These are phyloP conservation scores for Paecilomyces sp. DNA, from an alignment of 2,329 filamentous ascomycete species.

Conservation along the genomic window DNA sequence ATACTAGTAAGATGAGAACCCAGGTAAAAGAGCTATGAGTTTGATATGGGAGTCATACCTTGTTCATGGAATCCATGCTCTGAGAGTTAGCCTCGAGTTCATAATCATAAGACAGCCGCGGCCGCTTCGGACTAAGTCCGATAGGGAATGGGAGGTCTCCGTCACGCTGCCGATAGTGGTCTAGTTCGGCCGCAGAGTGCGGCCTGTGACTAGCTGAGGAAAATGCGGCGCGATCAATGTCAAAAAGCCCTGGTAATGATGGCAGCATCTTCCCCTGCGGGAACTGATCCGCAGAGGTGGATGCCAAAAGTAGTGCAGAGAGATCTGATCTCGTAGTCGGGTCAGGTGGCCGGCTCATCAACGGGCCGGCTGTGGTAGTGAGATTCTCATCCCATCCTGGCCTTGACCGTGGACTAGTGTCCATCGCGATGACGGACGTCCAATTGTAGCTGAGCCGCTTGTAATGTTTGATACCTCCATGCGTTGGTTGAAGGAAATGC, in stretches of 20 bases:
- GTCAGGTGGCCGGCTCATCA: not conserved
- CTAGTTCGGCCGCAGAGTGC: not conserved
- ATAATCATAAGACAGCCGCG: constrained; percentile 1
- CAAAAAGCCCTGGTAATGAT: not conserved
- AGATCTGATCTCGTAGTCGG: not conserved
- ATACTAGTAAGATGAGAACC: not conserved
- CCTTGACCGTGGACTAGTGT: not conserved
- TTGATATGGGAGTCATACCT: not conserved
- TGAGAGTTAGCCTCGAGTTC: not conserved
- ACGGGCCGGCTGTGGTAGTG: not conserved
- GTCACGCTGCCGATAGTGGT: not conserved
- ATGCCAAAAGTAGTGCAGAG: not conserved
- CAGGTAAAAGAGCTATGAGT: not conserved
- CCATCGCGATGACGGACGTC: not conserved
- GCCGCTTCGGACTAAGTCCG: not conserved
- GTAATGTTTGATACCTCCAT: not conserved
- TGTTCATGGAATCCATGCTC: not conserved
- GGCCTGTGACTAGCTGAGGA: not conserved
- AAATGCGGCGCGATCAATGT: not conserved
- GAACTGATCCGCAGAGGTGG: not conserved
- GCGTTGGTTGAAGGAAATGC: not conserved
- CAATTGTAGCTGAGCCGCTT: not conserved
- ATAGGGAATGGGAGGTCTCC: not conserved
- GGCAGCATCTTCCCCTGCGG: not conserved
- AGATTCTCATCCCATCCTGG: not conserved